Base-by-base conservation (phyloP, 2,329 filamentous ascomycete genomes). In the Stenocarpella maydis region DNA sequence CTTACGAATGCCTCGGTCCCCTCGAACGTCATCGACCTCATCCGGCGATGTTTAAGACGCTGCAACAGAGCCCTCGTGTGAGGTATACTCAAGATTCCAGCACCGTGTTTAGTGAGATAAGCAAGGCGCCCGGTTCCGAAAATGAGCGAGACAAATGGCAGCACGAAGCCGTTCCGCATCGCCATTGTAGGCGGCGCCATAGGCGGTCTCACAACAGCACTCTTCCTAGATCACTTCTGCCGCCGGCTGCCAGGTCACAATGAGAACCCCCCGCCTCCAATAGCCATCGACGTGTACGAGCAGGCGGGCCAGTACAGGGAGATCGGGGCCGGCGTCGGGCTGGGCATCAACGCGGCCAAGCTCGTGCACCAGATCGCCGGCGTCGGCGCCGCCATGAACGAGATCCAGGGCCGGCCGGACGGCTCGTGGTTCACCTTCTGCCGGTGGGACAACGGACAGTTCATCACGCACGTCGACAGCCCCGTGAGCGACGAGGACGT, bases 271-370 rank as follows among this genome's bases (percentile, higher is more conserved):
- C 7, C 37, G 3, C 24, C 52, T 5, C 63, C 50, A 8, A 54
- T 70, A 34, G 55, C 49, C 14, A 60, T 70, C 24, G 65, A 64
- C 14, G 69, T 70, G 3, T 70, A 70, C 52, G 69, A 70, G 52
- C 69, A 70, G 41, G 69, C 69, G 8, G 49, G 54, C 24, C 26
- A 70, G 65, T 68, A 68, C 41, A 66, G 54, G 47, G 69, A 70
- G 58, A 67, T 70, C 28, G 69, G 69, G 9, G 69, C 69, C 14
- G 69, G 65, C 31, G 65, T 70, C 21, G 69, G 69, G 6, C 41
- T 70, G 10, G 81, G 78, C 0, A 81, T 81, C 8, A 84, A 83
- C 73, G 77, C 80, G 7, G 43, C 68, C n/a, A 69, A 54, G 53
- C 47, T 69, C 17, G n/a, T 69, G 37, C 63, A 69, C 68, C 21